A percentile compares a stretch with the other conserved stretches of the same genome.
These are phyloP conservation scores for Cutaneotrichosporon sp. DNA, from an alignment of 1,284 basidiomycete species.

Conservation along the genomic window DNA sequence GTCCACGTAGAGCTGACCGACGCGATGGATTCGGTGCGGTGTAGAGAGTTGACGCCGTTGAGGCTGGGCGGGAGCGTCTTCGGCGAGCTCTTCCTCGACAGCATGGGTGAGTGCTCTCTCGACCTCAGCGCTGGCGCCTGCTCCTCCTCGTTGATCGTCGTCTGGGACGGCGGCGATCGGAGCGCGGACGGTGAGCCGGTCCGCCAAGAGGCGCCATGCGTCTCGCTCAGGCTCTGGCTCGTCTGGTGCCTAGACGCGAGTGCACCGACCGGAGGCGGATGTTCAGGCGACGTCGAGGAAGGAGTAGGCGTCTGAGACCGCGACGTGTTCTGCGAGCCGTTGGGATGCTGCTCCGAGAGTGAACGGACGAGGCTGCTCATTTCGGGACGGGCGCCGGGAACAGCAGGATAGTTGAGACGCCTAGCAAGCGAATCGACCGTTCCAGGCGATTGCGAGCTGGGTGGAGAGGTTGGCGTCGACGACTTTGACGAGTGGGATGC, in stretches of 20 bases:
- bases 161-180: slow-evolving; percentile 6
- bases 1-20: slow-evolving; percentile 22
- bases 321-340: neutral
- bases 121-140: neutral
- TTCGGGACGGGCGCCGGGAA: neutral
- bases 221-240: slow-evolving; percentile 18
- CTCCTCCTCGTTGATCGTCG: slow-evolving; percentile 10
- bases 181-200: slow-evolving; percentile 8
- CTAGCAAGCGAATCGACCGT: neutral
- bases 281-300: neutral
- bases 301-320: slow-evolving; percentile 11
- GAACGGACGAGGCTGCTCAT: slow-evolving; percentile 14
- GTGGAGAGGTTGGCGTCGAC: slow-evolving; percentile 12
- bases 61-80: slow-evolving; percentile 4
- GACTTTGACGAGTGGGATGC: slow-evolving; percentile 14
- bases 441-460: neutral
- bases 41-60: neutral
- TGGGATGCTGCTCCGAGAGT: slow-evolving; percentile 12
- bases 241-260: slow-evolving; percentile 19
- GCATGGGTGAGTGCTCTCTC: neutral
- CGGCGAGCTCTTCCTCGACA: neutral
- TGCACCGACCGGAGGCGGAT: slow-evolving; percentile 14
- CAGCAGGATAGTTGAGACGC: slow-evolving; percentile 1
- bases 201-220: slow-evolving; percentile 3
- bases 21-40: slow-evolving; percentile 7